These are phyloP conservation scores for Verticillium nubilum DNA, from an alignment of 2,329 filamentous ascomycete species.

Conservation along the genomic window DNA sequence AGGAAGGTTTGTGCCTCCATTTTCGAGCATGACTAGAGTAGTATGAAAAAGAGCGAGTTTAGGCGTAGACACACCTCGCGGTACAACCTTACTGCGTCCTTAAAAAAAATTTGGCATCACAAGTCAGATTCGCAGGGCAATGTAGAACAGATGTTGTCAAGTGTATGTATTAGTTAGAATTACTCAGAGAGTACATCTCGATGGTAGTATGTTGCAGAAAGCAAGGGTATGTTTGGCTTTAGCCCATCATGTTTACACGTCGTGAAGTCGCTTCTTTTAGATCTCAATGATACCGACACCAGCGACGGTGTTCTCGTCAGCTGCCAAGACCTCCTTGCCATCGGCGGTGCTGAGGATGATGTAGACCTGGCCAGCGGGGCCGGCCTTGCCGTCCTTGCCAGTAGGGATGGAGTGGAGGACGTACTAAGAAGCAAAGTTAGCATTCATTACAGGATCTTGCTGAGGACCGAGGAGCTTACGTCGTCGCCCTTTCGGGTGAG, in stretches of 20 bases:
- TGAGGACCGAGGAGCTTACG: constrained; percentile 11
- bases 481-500: constrained; percentile 4
- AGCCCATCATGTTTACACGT: background rate
- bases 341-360: constrained; percentile 31
- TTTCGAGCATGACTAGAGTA: too few species aligned
- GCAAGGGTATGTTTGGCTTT: background rate
- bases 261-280: background rate
- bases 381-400: constrained; percentile 9
- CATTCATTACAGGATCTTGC: constrained; percentile 3
- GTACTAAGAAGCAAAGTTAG: constrained; percentile 1
- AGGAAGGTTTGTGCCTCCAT: too few species aligned
- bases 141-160: background rate
- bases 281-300: constrained; percentile 29
- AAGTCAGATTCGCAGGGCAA: too few species aligned
- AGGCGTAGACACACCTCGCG: too few species aligned
- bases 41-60: too few species aligned
- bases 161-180: background rate
- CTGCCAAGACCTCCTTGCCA: constrained; percentile 18
- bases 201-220: background rate
- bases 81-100: too few species aligned
- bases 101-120: background rate
- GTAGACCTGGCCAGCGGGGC: constrained; percentile 31
- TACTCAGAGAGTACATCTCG: background rate
- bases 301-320: constrained; percentile 30
- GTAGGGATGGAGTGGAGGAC: constrained; percentile 18